Conservation (phyloP, 1,284 basidiomycete species). For the Papiliotrema laurentii region DNA sequence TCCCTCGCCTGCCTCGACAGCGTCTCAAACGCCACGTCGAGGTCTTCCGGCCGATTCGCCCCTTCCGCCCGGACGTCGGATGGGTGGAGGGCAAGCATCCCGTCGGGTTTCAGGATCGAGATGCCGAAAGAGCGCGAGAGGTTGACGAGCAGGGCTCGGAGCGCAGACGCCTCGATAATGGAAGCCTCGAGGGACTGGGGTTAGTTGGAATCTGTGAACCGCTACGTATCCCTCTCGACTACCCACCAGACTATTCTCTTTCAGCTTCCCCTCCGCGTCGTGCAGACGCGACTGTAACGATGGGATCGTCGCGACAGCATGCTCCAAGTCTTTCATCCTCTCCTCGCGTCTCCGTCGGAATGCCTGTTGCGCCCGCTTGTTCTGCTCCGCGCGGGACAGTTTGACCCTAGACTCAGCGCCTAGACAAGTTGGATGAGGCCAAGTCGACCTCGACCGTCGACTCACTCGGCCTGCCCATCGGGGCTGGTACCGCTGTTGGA, state of each 20-base stretch:
- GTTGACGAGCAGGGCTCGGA: slow-evolving; percentile 8
- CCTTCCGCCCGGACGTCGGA: not conserved
- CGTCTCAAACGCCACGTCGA: slow-evolving; percentile 18
- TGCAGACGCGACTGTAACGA: slow-evolving; percentile 19
- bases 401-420: no score
- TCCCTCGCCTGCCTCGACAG: slow-evolving; percentile 19
- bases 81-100: not conserved
- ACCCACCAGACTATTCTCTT: slow-evolving; percentile 33
- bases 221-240: not conserved
- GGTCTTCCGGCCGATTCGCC: not conserved
- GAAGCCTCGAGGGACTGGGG: slow-evolving; percentile 7
- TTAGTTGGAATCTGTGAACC: not conserved
- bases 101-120: slow-evolving; percentile 8
- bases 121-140: not conserved
- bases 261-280: slow-evolving; percentile 25
- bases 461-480: no score
- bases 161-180: slow-evolving; percentile 16
- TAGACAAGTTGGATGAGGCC: no score
- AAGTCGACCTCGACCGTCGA: no score
- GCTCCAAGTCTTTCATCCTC: slow-evolving; percentile 42
- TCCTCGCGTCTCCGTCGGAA: slow-evolving; percentile 44
- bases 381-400: slow-evolving; percentile 47
- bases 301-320: slow-evolving; percentile 26
- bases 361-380: slow-evolving; percentile 45
- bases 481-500: no score